Evolutionary conservation across 2,329 filamentous ascomycete genomes (phyloP).

Genomic region (Aspergillus pseudotamarii): DNA sequence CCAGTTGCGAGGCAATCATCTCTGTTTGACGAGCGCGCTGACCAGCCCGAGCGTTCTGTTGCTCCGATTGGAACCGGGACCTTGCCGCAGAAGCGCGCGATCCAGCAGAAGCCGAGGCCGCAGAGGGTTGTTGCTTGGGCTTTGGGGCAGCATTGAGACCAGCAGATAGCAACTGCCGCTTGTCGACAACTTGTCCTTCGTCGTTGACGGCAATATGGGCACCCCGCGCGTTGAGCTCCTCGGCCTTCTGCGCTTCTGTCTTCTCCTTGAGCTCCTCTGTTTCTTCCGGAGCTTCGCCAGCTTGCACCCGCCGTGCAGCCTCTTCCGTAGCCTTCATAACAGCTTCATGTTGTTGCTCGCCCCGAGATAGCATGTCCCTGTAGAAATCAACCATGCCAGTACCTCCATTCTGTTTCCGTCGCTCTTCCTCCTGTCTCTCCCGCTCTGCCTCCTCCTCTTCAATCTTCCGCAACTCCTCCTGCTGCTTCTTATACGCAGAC

Average conservation of each 20-base stretch:
- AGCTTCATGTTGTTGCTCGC: slow-evolving; percentile 60
- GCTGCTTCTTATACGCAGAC: slow-evolving; percentile 65
- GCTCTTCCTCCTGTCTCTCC: slow-evolving; percentile 57
- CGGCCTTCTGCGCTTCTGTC: slow-evolving; percentile 57
- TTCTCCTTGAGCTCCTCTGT: slow-evolving; percentile 41
- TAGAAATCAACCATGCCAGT: slow-evolving; percentile 64
- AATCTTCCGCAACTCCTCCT: slow-evolving; percentile 59
- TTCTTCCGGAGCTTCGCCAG: slow-evolving; percentile 29
- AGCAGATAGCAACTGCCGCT: slow-evolving; percentile 63
- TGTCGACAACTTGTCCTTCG: slow-evolving; percentile 66
- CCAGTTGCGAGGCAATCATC: slow-evolving; percentile 63
- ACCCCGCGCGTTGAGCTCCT: slow-evolving; percentile 54
- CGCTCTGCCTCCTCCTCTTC: slow-evolving; percentile 64
- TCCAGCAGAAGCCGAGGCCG: slow-evolving; percentile 20
- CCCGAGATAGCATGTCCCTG: slow-evolving; percentile 60
- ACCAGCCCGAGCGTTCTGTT: slow-evolving; percentile 42
- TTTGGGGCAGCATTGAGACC: slow-evolving; percentile 64
- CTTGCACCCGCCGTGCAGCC: slow-evolving; percentile 35
- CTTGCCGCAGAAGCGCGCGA: slow-evolving; percentile 20
- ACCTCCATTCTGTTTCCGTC: slow-evolving; percentile 48
- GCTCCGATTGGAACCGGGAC: slow-evolving; percentile 29
- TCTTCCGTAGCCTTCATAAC: slow-evolving; percentile 58
- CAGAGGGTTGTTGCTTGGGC: slow-evolving; percentile 44
- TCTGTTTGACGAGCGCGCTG: slow-evolving; percentile 60
- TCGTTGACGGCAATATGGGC: slow-evolving; percentile 63